Percentiles rank a stretch among this genome's conserved stretches.
These are phyloP conservation scores for Kwoniella sp. DNA, from an alignment of 768 basidiomycete genomes.

Conservation along the genomic window DNA sequence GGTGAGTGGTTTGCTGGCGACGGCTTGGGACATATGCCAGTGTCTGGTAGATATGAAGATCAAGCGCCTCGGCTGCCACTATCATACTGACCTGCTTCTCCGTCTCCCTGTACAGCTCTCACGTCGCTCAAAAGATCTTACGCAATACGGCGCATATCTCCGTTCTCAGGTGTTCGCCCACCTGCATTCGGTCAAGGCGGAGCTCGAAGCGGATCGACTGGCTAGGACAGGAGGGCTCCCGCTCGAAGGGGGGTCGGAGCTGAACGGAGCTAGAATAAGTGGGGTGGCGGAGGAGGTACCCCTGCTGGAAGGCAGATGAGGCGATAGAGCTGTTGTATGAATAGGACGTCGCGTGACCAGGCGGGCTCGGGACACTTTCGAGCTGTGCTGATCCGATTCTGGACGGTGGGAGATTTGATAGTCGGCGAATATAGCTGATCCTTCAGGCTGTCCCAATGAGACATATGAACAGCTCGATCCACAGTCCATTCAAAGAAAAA, in stretches of 20 bases:
- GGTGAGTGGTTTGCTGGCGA: constrained; percentile 24
- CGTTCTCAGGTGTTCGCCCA: constrained; percentile 40
- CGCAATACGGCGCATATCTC: constrained; percentile 40
- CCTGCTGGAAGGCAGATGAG: constrained; percentile 2
- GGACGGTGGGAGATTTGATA: too few relatives aligned
- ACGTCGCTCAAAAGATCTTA: constrained; percentile 34
- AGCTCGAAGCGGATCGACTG: constrained; percentile 2
- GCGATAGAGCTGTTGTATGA: too few relatives aligned
- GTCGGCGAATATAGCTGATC: too few relatives aligned
- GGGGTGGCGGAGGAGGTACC: constrained; percentile 2
- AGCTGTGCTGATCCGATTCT: too few relatives aligned
- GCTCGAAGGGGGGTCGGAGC: neutral
- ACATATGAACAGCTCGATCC: too few relatives aligned
- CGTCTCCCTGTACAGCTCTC: constrained; percentile 29
- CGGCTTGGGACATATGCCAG: neutral
- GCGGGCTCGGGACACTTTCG: too few relatives aligned
- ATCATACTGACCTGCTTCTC: too few relatives aligned
- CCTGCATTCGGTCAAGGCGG: constrained; percentile 22
- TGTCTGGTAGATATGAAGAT: neutral
- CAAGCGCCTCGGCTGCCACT: neutral
- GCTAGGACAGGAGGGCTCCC: neutral
- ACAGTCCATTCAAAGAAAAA: too few relatives aligned
- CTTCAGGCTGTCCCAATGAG: too few relatives aligned
- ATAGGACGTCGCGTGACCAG: too few relatives aligned
- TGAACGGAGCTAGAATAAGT: neutral